Evolutionary conservation across 2,329 filamentous ascomycete species (phyloP).

Genomic region (Tolypocladium tropicale): DNA sequence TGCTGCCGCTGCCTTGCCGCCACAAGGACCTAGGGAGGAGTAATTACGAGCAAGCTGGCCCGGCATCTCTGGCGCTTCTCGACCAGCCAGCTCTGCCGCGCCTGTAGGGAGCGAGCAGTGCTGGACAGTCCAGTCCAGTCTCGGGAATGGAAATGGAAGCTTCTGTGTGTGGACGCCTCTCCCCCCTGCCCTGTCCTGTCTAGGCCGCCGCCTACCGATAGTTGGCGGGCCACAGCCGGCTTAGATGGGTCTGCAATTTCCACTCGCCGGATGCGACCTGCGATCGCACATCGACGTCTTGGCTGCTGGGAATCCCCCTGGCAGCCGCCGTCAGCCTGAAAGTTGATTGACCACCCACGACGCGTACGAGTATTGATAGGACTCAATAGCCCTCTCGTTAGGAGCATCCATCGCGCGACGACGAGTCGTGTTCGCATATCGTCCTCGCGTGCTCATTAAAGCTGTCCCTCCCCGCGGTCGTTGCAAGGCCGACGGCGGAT

Average conservation of each 20-base stretch:
- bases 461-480: not conserved
- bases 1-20: not conserved
- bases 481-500: not conserved
- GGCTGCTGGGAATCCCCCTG: not conserved
- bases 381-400: too few species aligned
- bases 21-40: not conserved
- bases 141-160: not conserved
- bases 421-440: not conserved
- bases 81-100: not conserved
- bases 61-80: not conserved
- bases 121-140: not conserved
- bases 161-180: not conserved
- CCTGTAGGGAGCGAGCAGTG: too few species aligned
- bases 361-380: not conserved
- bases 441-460: not conserved
- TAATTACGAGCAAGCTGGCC: not conserved
- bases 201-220: slow-evolving; percentile 1
- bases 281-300: not conserved
- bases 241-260: slow-evolving; percentile 2
- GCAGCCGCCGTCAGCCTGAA: not conserved
- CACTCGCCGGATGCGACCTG: not conserved
- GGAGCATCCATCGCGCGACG: not conserved
- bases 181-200: not conserved
- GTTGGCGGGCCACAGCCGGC: slow-evolving; percentile 2
- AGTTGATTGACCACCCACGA: not conserved